These are phyloP conservation scores for Phytophthora cactorum DNA, from an alignment of 352 stramenopile genomes.

Conservation along the genomic window DNA sequence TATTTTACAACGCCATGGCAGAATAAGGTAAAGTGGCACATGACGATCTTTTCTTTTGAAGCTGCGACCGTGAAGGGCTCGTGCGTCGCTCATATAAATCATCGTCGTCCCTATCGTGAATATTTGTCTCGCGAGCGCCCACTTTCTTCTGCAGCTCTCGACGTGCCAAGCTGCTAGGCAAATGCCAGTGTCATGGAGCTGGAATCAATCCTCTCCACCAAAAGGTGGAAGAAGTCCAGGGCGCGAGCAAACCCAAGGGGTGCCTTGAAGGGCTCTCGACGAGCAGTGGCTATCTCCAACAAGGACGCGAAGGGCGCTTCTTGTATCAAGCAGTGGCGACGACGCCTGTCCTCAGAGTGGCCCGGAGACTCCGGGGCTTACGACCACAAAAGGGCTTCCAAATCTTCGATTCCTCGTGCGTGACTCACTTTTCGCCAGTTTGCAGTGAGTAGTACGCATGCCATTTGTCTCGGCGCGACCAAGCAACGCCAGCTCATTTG, in stretches of 20 bases:
- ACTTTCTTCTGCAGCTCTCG: no score
- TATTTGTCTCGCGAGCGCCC: conserved; percentile 1
- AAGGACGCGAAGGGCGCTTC: not conserved
- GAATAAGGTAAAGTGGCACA: conserved; percentile 13
- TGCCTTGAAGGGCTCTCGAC: not conserved
- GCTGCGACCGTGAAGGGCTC: not conserved
- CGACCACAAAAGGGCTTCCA: conserved; percentile 22
- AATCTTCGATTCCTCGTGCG: conserved; percentile 19
- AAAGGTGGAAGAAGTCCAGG: conserved; percentile 11
- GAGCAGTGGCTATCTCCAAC: not conserved
- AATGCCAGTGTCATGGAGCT: conserved; percentile 11
- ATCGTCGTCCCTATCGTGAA: conserved; percentile 4
- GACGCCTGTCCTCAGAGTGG: conserved; percentile 18
- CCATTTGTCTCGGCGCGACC: conserved; percentile 16
- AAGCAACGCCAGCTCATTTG: conserved; percentile 33
- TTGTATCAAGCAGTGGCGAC: not conserved
- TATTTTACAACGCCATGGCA: conserved; percentile 22
- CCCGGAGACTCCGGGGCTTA: conserved; percentile 5
- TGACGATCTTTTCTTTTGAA: conserved; percentile 4
- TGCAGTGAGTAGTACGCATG: conserved; percentile 24
- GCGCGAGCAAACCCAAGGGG: not conserved
- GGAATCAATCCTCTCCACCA: conserved; percentile 6
- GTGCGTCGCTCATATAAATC: conserved; percentile 36
- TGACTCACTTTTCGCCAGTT: conserved; percentile 31
- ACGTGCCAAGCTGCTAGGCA: no score